phyloP scores from a whole-genome alignment of 768 basidiomycete species.

The Rhodotorula graminis region DNA sequence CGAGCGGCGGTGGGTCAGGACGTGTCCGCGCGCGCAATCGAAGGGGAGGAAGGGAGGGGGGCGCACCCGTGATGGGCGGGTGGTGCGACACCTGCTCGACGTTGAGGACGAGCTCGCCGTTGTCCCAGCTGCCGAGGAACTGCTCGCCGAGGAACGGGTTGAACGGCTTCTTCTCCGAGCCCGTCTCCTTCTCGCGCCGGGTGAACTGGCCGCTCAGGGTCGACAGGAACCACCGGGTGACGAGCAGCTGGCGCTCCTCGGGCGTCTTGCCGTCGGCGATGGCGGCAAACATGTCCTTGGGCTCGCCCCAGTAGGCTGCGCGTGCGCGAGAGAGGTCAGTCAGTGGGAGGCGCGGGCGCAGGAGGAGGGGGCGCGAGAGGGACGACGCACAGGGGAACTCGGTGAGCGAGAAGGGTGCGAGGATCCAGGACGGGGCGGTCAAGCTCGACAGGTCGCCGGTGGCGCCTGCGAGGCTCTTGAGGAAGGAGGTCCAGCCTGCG shows the following conservation, averaged over 20 bases:
- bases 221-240: slow-evolving; percentile 94
- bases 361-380: slow-evolving; percentile 6
- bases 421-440: slow-evolving; percentile 55
- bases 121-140: slow-evolving; percentile 41
- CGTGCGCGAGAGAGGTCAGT: background rate
- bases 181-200: slow-evolving; percentile 46
- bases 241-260: slow-evolving; percentile 68
- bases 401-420: slow-evolving; percentile 26
- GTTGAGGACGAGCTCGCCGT: slow-evolving; percentile 28
- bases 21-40: too few relatives aligned
- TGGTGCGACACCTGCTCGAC: slow-evolving; percentile 75
- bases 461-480: slow-evolving; percentile 33
- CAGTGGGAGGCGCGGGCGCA: background rate
- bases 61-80: slow-evolving; percentile 67
- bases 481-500: slow-evolving; percentile 29
- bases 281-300: slow-evolving; percentile 78
- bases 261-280: slow-evolving; percentile 65
- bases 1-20: background rate
- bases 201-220: slow-evolving; percentile 80
- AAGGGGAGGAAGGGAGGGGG: background rate
- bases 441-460: slow-evolving; percentile 45
- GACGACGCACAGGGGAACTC: slow-evolving; percentile 14
- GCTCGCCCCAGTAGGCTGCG: slow-evolving; percentile 85
- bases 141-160: slow-evolving; percentile 61
- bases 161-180: slow-evolving; percentile 97